These are phyloP conservation scores for Globisporangium middletonii DNA, from an alignment of 352 stramenopile genomes.

Conservation along the genomic window DNA sequence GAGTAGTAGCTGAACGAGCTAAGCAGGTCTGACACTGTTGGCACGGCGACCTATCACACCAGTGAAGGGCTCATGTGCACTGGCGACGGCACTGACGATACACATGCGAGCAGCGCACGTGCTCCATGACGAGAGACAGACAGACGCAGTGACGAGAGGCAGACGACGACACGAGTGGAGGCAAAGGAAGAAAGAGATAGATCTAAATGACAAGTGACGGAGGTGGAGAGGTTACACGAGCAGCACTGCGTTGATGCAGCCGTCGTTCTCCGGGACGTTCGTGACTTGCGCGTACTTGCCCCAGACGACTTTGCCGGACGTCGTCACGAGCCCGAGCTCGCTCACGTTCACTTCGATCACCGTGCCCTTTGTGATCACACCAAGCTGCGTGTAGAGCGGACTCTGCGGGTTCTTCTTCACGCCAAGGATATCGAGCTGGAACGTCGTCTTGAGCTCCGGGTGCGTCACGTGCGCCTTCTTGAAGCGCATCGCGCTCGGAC, in stretches of 20 bases:
- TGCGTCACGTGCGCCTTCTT: constrained; percentile 99
- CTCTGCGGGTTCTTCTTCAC: constrained; percentile 99
- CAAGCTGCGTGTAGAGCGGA: constrained; percentile 96
- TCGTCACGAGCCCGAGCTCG: constrained; percentile 99
- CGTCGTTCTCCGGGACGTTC: constrained; percentile 99
- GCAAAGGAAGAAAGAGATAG: constrained; percentile 18
- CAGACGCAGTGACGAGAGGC: neutral
- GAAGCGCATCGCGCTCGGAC: constrained; percentile 97
- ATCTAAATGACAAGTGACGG: constrained; percentile 29
- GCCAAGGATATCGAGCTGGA: constrained; percentile 99
- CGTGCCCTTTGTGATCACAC: constrained; percentile 99
- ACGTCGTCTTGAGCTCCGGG: constrained; percentile 99
- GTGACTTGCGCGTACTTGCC: constrained; percentile 99
- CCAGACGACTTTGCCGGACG: constrained; percentile 99
- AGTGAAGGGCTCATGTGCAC: no score
- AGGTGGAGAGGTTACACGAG: constrained; percentile 85
- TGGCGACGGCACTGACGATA: no score
- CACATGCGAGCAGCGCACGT: no score
- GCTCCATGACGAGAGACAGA: neutral
- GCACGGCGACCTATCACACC: no score
- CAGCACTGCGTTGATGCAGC: constrained; percentile 99
- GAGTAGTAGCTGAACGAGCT: no score
- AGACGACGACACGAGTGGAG: neutral
- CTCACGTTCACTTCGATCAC: constrained; percentile 99
- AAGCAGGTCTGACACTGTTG: no score